Conservation (phyloP, 179 eudicot species). For the Pouteria campechiana region DNA sequence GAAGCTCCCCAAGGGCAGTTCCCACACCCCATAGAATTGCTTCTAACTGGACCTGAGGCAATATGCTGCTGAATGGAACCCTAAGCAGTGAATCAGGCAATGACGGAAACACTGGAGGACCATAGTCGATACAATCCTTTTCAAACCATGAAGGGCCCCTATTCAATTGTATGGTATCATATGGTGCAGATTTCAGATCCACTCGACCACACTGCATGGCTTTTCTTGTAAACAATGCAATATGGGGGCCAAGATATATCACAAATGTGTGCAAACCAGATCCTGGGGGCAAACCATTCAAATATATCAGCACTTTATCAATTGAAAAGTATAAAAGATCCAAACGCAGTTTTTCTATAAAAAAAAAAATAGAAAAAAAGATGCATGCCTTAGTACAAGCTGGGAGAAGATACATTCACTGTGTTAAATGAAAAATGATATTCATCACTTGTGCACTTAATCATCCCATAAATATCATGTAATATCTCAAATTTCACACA, state of each 20-base stretch:
- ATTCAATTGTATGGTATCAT: conserved; percentile 85
- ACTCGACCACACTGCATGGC: conserved; percentile 94
- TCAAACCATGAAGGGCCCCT: conserved; percentile 87
- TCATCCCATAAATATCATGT: too few relatives aligned
- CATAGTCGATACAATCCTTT: conserved; percentile 78
- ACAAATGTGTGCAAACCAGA: conserved; percentile 98
- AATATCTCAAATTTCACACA: too few relatives aligned
- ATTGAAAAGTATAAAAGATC: neutral
- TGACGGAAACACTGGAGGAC: conserved; percentile 58
- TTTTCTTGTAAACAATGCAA: conserved; percentile 87
- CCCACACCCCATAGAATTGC: conserved; percentile 92
- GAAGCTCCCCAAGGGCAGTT: conserved; percentile 98
- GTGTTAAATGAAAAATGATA: too few relatives aligned
- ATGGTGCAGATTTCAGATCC: conserved; percentile 85
- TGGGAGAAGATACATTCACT: too few relatives aligned
- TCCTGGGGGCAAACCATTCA: conserved; percentile 29
- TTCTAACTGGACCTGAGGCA: conserved; percentile 89
- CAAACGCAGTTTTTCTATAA: too few relatives aligned
- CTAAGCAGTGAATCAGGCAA: conserved; percentile 33
- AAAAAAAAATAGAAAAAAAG: too few relatives aligned
- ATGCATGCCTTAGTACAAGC: too few relatives aligned
- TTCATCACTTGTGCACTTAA: too few relatives aligned
- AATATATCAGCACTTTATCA: neutral
- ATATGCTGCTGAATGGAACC: conserved; percentile 82
- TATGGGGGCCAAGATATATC: conserved; percentile 91